Conservation (phyloP, 2,329 filamentous ascomycete species). For the Clonostachys rosea region DNA sequence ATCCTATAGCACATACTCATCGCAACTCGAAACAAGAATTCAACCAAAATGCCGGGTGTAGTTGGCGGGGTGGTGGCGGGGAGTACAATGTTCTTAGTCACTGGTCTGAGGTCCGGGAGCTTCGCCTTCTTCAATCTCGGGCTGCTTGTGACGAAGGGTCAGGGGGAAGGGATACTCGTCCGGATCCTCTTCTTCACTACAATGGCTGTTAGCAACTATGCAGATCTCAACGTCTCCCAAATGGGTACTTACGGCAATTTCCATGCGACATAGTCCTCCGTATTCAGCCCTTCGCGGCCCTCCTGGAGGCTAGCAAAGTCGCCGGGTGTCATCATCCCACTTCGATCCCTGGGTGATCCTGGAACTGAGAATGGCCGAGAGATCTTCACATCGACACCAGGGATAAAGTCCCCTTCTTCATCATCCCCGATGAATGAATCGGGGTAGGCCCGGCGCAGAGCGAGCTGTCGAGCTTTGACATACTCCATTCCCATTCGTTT, state of each 20-base stretch:
- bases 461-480: constrained; percentile 92
- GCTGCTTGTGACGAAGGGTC: constrained; percentile 49
- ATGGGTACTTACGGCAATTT: constrained; percentile 80
- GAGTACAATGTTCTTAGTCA: no score
- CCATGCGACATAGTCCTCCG: constrained; percentile 98
- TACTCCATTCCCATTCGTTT: constrained; percentile 99
- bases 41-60: no score
- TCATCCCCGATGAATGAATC: constrained; percentile 76
- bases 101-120: no score
- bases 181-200: constrained; percentile 86
- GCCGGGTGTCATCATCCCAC: constrained; percentile 98
- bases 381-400: constrained; percentile 91
- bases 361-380: constrained; percentile 90
- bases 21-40: no score
- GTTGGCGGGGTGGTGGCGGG: no score
- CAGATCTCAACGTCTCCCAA: neutral
- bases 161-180: constrained; percentile 63
- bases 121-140: constrained; percentile 23
- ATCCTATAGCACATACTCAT: no score
- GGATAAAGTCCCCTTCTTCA: constrained; percentile 85
- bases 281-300: constrained; percentile 85
- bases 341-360: constrained; percentile 83
- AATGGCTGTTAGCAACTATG: neutral
- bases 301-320: constrained; percentile 97
- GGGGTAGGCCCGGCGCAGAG: constrained; percentile 87